These are phyloP conservation scores for Dendryphion nanum DNA, from an alignment of 2,329 filamentous ascomycete species.

Conservation along the genomic window DNA sequence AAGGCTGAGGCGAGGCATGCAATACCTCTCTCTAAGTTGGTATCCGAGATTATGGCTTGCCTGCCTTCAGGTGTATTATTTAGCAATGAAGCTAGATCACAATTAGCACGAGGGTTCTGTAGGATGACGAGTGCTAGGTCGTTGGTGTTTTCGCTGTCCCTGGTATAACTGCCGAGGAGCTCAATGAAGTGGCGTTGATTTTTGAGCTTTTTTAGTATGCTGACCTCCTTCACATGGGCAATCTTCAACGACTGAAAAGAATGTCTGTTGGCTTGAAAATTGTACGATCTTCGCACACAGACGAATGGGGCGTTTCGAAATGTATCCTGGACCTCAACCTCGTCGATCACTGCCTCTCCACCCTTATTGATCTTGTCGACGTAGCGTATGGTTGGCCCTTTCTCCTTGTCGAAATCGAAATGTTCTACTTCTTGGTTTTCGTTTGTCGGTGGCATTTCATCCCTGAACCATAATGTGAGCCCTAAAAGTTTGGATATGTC, in stretches of 20 bases:
- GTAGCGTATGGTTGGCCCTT: neutral
- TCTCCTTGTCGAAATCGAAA: neutral
- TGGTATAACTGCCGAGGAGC: neutral
- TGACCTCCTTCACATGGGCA: neutral
- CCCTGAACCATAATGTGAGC: too few species aligned
- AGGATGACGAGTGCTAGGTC: neutral
- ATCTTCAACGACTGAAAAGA: neutral
- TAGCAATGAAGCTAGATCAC: neutral
- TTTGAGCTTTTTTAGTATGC: neutral
- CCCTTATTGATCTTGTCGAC: neutral
- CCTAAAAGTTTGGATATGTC: too few species aligned
- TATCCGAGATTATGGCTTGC: neutral
- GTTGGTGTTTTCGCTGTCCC: neutral
- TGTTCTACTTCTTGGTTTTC: neutral
- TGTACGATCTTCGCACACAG: neutral
- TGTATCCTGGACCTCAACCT: neutral
- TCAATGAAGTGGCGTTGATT: neutral
- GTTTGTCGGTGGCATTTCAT: too few species aligned
- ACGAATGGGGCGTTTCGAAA: neutral
- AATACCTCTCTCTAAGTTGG: constrained; percentile 3
- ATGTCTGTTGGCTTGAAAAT: neutral
- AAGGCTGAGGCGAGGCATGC: constrained; percentile 16
- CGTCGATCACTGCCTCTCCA: neutral
- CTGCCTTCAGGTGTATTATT: neutral
- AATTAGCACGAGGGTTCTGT: neutral